phyloP scores from a whole-genome alignment of 73 alveolate genomes.

The Breviolum minutum region DNA sequence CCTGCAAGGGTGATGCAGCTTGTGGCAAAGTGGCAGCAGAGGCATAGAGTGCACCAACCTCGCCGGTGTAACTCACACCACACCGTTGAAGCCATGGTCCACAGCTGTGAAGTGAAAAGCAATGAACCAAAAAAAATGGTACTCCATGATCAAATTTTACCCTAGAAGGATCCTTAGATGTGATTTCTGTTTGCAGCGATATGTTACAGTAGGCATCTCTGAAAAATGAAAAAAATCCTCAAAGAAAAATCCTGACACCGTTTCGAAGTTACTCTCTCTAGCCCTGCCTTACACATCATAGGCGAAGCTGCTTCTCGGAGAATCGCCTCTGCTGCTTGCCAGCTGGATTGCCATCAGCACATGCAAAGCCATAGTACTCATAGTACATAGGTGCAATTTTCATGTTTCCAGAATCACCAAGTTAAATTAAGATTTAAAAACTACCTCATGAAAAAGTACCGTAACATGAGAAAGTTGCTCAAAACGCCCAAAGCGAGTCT shows the following conservation, averaged over 20 bases:
- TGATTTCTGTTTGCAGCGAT: neutral
- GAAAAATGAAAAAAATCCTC: neutral
- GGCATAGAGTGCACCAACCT: constrained; percentile 78
- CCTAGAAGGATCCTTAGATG: too few species aligned
- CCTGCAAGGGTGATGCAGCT: constrained; percentile 59
- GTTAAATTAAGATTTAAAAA: too few species aligned
- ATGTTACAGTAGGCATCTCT: neutral
- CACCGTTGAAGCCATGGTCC: neutral
- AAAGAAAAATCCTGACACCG: neutral
- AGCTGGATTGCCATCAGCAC: neutral
- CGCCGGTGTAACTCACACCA: neutral
- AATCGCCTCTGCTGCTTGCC: neutral
- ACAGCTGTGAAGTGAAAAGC: neutral
- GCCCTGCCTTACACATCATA: constrained; percentile 35
- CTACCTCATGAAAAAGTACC: too few species aligned
- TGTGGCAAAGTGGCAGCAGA: constrained; percentile 80
- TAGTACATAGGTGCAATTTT: too few species aligned
- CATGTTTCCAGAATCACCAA: too few species aligned
- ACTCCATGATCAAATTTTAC: too few species aligned
- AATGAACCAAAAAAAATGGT: too few species aligned
- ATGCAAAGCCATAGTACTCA: neutral
- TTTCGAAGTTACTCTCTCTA: neutral
- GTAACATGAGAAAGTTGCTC: too few species aligned
- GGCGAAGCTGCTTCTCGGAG: constrained; percentile 44
- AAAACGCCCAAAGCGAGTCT: too few species aligned